A percentile compares a stretch with the other conserved stretches of the same genome.
phyloP scores from a whole-genome alignment of 2,329 filamentous ascomycete genomes.

The Hortaea sp. region DNA sequence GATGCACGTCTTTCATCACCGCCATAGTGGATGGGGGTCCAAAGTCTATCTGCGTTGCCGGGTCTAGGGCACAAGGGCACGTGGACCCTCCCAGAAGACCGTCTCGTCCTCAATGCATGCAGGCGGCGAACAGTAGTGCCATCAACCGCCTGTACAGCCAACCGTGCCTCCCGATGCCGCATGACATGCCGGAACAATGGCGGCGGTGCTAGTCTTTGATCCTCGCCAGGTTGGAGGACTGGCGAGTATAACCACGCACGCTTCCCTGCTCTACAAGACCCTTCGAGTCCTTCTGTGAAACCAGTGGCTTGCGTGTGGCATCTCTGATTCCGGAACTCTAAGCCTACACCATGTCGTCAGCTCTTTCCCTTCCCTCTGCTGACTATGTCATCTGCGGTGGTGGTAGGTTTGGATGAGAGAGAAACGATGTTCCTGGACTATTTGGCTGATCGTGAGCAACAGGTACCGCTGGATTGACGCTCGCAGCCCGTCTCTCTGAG shows the following conservation, averaged over 20 bases:
- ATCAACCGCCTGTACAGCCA: too few species aligned
- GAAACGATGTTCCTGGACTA: background rate
- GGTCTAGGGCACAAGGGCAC: too few species aligned
- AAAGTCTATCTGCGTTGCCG: too few species aligned
- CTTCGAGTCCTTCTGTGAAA: background rate
- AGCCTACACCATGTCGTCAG: constrained; percentile 2
- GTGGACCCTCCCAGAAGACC: too few species aligned
- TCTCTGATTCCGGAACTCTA: background rate
- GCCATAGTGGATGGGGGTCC: too few species aligned
- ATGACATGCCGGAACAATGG: too few species aligned
- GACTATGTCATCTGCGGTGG: constrained; percentile 6
- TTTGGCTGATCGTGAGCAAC: background rate
- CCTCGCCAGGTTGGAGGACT: background rate
- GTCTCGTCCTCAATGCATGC: too few species aligned
- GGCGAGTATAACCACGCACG: background rate
- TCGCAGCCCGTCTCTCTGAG: constrained; percentile 13
- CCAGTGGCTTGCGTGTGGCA: background rate
- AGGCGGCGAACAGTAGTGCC: too few species aligned
- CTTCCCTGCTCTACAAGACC: background rate
- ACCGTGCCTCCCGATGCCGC: too few species aligned
- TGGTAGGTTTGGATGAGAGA: background rate
- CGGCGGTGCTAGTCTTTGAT: background rate
- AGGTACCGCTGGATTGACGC: constrained; percentile 2
- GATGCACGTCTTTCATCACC: too few species aligned
- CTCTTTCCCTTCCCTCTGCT: constrained; percentile 2